Base-by-base conservation (phyloP, 2,329 filamentous ascomycete genomes). In the Chaetothyriales sp. region DNA sequence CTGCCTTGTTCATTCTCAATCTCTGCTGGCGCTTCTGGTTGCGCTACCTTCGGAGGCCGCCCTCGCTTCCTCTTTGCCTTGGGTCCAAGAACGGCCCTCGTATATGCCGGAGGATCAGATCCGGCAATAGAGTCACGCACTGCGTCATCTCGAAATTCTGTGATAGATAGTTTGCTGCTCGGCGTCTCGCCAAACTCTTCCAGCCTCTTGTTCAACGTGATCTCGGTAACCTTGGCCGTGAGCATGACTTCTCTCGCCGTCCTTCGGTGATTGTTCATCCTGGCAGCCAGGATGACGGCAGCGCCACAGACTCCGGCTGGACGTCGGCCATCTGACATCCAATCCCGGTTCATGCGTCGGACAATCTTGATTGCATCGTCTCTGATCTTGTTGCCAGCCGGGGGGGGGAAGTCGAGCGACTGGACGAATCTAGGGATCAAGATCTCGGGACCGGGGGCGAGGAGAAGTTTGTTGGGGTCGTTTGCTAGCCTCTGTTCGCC, bases 181-280 rank as follows among this genome's bases (percentile, higher is more conserved):
- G 87, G 85, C 0, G 90, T 95, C 29, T 83, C 78, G 57, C 86
- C 88, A 69, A 97, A 98, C 64, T 98, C 92, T 58, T 89, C 83
- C 8, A 98, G 73, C 56, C 92, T 88, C 65, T 90, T 87, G 63
- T 89, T 85, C 54, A 98, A 88, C 6, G 92, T 98, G 55, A 88
- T 79, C 58, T 94, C 94, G 44, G 89, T 94, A 48, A 97, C 89
- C 65, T 95, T 97, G 65, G 95, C 90, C 40, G 95, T 86, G 65
- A 95, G 97, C n/a, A 97, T 90, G 7, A 98, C 86, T 68, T 98
- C 92, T 28, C 89, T 81, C 10, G 94, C 82, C 0, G 89, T 95
- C 18, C 92, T 83, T 45, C 90, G 85, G 65, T 94, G 98, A 68
- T 97, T 97, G 76, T 95, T 94, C 85, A 97, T 97, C 49, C 92